A percentile compares a stretch with the other conserved stretches of the same genome.
These are phyloP conservation scores for Phytomonas serpens DNA, from an alignment of 208 protist species.

Conservation along the genomic window DNA sequence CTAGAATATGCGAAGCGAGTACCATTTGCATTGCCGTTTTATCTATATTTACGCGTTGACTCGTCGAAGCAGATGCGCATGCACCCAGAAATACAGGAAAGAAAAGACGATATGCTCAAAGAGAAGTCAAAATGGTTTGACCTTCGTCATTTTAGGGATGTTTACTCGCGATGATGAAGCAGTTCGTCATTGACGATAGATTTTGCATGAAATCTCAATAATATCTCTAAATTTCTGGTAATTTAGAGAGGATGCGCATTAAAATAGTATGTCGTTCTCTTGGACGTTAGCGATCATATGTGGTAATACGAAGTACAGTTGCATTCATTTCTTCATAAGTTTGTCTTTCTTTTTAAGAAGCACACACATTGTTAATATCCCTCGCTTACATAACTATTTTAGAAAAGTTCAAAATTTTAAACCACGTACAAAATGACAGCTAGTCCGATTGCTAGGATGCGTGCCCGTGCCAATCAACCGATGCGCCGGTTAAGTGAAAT, in stretches of 20 bases:
- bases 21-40: slow-evolving; percentile 79
- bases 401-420: background rate
- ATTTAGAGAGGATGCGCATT: background rate
- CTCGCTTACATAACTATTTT: background rate
- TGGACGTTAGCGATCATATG: background rate
- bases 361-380: background rate
- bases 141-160: slow-evolving; percentile 41
- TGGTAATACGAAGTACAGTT: background rate
- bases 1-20: slow-evolving; percentile 80
- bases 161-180: background rate
- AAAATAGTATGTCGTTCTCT: background rate
- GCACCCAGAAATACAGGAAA: slow-evolving; percentile 23
- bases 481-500: slow-evolving; percentile 44
- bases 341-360: background rate
- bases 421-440: slow-evolving; percentile 27
- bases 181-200: background rate
- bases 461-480: slow-evolving; percentile 35
- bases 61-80: slow-evolving; percentile 28
- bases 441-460: slow-evolving; percentile 43
- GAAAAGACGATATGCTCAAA: slow-evolving; percentile 23
- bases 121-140: slow-evolving; percentile 54
- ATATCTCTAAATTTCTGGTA: background rate
- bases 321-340: background rate
- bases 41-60: slow-evolving; percentile 82
- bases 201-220: background rate